Evolutionary conservation across 2,329 filamentous ascomycete genomes (phyloP), one percentile per base, ranked within the genome.

Genomic region (Fusarium dimerum): DNA sequence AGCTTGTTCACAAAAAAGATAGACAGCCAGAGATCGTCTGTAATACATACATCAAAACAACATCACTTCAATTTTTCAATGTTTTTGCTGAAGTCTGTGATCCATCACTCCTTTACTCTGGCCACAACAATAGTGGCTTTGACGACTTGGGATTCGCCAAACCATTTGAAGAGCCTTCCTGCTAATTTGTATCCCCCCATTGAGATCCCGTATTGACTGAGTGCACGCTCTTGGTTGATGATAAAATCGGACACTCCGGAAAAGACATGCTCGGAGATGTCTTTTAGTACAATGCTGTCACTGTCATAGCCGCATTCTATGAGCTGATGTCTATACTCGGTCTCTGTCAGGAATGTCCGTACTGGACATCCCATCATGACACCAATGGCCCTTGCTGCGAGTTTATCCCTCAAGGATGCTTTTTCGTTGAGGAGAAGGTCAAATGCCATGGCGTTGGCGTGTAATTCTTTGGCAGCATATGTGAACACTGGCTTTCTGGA

Each of bases 251-350:
- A 73, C 15, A 85, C 62, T 0, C 79, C 79, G 0, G 65, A 56
- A 59, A 85, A 85, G 0, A 83, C 80, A 54, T 81, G 65, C 6
- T 75, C 70, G 2, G 81, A 80, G 16, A 85, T 69, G 59, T 85
- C 82, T 15, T 66, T 65, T 2, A 83, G 71, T 26, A 68, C 65
- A 40, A 83, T 76, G 7, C 56, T 51, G 0, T 68, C 64, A 3
- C 56, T 48, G 12, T 71, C 65, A 56, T 83, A 85, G 2, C 82
- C 81, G 3, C 73, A 76, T 16, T 70, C 66, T 1, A 73, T 64
- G 7, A 85, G 65, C 45, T 78, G 73, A 2, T 60, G 57, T 29
- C 68, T 63, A 59, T 85, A 85, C 44, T 76, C 66, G 0, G 62
- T 60, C 47, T 73, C 66, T 0, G 79, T 78, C 17, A 80, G 47